Percentiles rank a stretch among this genome's conserved stretches.
Conservation (phyloP, 176 grass and related monocot species). For the Pontederia paniculata region DNA sequence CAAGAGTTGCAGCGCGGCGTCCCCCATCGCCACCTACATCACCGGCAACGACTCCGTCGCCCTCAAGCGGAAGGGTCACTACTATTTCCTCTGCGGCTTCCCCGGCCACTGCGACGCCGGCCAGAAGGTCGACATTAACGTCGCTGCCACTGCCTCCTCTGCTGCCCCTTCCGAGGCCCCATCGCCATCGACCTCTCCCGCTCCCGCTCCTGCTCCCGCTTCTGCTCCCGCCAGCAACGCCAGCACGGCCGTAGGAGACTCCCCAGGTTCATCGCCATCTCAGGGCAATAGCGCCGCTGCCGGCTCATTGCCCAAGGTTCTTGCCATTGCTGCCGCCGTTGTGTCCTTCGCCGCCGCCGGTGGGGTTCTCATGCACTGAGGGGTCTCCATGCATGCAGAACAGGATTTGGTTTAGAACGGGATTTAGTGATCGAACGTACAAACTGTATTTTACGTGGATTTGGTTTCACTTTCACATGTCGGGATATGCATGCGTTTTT, state of each 20-base stretch:
- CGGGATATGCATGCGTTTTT: no score
- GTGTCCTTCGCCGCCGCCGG: no score
- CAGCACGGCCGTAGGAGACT: background rate
- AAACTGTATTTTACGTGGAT: no score
- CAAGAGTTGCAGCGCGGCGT: conserved; percentile 35
- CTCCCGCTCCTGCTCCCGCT: conserved; percentile 7
- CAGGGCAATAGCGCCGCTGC: conserved; percentile 16
- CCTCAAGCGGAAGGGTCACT: conserved; percentile 43
- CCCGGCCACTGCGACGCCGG: conserved; percentile 45
- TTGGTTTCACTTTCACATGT: no score
- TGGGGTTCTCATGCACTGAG: no score
- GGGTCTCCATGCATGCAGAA: no score
- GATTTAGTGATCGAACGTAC: no score
- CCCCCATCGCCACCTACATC: conserved; percentile 41
- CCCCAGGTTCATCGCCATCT: conserved; percentile 20
- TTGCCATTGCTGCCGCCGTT: no score
- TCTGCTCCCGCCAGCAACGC: background rate
- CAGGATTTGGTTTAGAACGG: no score
- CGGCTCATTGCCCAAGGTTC: no score
- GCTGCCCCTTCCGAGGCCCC: conserved; percentile 38
- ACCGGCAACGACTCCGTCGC: conserved; percentile 68
- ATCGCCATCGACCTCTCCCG: conserved; percentile 10
- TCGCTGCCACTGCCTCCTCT: conserved; percentile 37
- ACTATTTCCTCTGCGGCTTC: conserved; percentile 76
- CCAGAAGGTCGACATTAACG: conserved; percentile 57